Evolutionary conservation across 1,139 yeast species (phyloP).

Genomic region (Kodamaea sp.): DNA sequence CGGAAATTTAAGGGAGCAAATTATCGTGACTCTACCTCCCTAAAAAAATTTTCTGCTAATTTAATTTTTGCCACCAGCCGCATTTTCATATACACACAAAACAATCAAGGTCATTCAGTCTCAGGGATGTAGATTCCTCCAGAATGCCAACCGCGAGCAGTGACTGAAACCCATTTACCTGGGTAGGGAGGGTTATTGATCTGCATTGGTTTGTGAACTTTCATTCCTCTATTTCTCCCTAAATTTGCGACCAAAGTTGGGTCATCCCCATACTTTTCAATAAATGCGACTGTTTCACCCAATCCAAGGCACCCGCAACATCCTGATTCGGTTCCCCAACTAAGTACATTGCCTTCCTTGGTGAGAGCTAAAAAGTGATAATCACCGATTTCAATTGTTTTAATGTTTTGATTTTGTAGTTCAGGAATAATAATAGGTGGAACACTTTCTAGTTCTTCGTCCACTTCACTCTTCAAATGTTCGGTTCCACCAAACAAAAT

Average conservation of each 20-base stretch:
- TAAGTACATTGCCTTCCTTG: slow-evolving; percentile 52
- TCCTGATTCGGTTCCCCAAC: slow-evolving; percentile 70
- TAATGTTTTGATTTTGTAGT: slow-evolving; percentile 50
- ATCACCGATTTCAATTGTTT: slow-evolving; percentile 67
- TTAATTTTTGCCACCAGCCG: neutral
- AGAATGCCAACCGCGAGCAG: slow-evolving; percentile 84
- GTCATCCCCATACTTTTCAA: slow-evolving; percentile 10
- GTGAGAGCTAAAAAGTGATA: slow-evolving; percentile 67
- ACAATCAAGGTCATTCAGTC: neutral
- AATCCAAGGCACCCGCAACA: slow-evolving; percentile 70
- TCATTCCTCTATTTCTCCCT: slow-evolving; percentile 33
- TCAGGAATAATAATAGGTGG: slow-evolving; percentile 32
- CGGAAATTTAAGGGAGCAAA: too few relatives aligned
- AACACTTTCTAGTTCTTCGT: slow-evolving; percentile 12
- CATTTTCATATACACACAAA: neutral
- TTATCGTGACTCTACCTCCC: too few relatives aligned
- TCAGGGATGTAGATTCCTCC: slow-evolving; percentile 43
- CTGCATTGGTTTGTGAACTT: slow-evolving; percentile 43
- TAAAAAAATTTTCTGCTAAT: too few relatives aligned
- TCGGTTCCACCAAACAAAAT: slow-evolving; percentile 42
- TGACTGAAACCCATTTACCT: slow-evolving; percentile 48
- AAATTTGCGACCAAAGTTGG: slow-evolving; percentile 21
- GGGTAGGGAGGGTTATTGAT: slow-evolving; percentile 27
- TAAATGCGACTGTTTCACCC: slow-evolving; percentile 40
- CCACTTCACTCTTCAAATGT: slow-evolving; percentile 9